These are phyloP conservation scores for Drosera spatulata DNA, from an alignment of 179 eudicot genomes.

Conservation along the genomic window DNA sequence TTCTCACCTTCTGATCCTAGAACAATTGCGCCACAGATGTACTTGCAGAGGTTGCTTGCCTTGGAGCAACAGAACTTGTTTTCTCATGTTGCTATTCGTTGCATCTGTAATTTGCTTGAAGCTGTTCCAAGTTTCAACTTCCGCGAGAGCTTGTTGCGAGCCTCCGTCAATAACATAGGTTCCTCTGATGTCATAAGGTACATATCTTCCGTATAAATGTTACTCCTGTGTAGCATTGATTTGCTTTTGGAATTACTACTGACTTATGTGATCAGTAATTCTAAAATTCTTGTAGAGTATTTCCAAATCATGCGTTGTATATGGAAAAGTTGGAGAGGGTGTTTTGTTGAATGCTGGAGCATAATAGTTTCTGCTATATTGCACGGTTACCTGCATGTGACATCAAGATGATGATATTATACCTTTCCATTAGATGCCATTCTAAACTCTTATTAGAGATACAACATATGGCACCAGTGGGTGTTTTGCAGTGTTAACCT, in stretches of 20 bases:
- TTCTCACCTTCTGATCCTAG: background rate
- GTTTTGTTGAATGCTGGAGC: no score
- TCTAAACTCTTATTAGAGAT: no score
- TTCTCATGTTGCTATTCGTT: constrained; percentile 65
- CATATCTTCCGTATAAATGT: background rate
- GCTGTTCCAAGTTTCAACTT: constrained; percentile 90
- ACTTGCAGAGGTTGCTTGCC: constrained; percentile 56
- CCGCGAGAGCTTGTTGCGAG: constrained; percentile 58
- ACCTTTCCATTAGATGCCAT: no score
- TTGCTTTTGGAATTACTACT: background rate
- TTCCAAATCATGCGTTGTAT: no score
- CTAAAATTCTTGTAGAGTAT: no score
- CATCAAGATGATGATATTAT: no score
- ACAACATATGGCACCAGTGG: no score
- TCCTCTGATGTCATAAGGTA: constrained; percentile 78
- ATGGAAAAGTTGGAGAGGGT: no score
- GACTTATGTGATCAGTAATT: background rate
- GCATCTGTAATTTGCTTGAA: constrained; percentile 73
- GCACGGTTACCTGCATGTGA: no score
- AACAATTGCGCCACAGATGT: constrained; percentile 34
- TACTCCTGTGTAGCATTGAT: background rate
- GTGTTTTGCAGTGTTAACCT: no score
- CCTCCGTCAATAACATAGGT: constrained; percentile 60
- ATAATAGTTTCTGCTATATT: no score
- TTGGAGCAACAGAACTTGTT: constrained; percentile 34